These are phyloP conservation scores for Cucumis cinereus DNA, from an alignment of 306 rosid species.

Conservation along the genomic window DNA sequence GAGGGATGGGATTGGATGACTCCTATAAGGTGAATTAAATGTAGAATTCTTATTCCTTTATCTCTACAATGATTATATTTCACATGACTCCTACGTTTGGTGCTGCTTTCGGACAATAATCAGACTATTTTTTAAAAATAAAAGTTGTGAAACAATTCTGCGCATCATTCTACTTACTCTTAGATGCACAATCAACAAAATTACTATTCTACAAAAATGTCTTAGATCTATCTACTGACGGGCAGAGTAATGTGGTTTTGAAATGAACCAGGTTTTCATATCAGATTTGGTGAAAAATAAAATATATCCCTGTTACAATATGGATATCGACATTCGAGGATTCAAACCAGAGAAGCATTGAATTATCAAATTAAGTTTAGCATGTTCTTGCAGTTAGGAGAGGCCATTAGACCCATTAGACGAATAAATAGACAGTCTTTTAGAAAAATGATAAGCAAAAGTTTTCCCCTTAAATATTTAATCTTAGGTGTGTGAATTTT, in stretches of 20 bases:
- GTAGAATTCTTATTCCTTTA: background rate
- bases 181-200: background rate
- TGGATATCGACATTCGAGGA: background rate
- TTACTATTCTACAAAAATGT: background rate
- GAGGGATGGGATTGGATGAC: conserved; percentile 98
- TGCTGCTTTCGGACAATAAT: background rate
- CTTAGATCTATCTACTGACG: background rate
- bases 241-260: background rate
- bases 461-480: too few species aligned
- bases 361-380: too few species aligned
- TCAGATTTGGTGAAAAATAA: too few species aligned
- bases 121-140: background rate
- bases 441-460: too few species aligned
- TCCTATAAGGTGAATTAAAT: conserved; percentile 75
- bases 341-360: background rate
- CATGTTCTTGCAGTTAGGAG: too few species aligned
- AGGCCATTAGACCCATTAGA: too few species aligned
- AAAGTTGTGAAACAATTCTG: background rate
- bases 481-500: too few species aligned
- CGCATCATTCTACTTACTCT: background rate
- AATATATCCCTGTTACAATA: background rate
- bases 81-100: background rate
- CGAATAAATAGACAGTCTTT: too few species aligned
- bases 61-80: background rate
- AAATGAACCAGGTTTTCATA: too few species aligned